phyloP scores from a whole-genome alignment of 2,329 filamentous ascomycete genomes.

The Fusarium cyanostomum region DNA sequence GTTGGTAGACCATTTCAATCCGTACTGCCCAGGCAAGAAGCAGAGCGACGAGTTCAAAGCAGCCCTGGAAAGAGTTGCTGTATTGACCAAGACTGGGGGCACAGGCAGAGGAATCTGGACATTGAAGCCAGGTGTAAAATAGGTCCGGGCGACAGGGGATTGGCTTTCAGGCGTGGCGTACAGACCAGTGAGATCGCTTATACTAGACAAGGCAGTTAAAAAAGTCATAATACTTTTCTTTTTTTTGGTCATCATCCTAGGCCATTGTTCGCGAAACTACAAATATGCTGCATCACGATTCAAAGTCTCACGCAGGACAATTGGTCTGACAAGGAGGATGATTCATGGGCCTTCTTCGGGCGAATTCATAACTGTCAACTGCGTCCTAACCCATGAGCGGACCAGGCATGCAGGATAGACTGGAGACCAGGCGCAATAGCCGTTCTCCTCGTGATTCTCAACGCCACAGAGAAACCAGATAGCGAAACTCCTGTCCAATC shows the following conservation, averaged over 20 bases:
- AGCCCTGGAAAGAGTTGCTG: constrained; percentile 80
- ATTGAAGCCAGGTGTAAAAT: constrained; percentile 51
- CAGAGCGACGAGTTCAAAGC: constrained; percentile 83
- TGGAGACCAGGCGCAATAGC: constrained; percentile 72
- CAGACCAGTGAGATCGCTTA: constrained; percentile 9
- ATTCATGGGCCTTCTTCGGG: constrained; percentile 56
- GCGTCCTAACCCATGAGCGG: constrained; percentile 45
- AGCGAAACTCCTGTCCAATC: constrained; percentile 52
- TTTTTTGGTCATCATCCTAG: constrained; percentile 15
- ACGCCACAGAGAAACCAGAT: constrained; percentile 68
- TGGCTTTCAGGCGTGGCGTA: constrained; percentile 26
- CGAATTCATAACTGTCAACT: constrained; percentile 56
- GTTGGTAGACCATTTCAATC: constrained; percentile 90
- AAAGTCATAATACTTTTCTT: constrained; percentile 2
- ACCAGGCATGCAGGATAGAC: constrained; percentile 58
- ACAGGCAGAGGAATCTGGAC: constrained; percentile 65
- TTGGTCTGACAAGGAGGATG: constrained; percentile 47
- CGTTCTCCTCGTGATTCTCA: constrained; percentile 80
- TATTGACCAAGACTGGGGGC: constrained; percentile 67
- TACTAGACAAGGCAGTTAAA: constrained; percentile 4
- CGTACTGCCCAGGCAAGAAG: constrained; percentile 71
- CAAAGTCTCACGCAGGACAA: constrained; percentile 29
- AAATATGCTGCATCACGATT: constrained; percentile 17
- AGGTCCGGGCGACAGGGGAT: constrained; percentile 2
- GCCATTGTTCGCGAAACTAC: constrained; percentile 19